Evolutionary conservation across 345 rosid genomes (phyloP), one percentile per base, ranked within the genome.

Genomic region (Acer saccharum): DNA sequence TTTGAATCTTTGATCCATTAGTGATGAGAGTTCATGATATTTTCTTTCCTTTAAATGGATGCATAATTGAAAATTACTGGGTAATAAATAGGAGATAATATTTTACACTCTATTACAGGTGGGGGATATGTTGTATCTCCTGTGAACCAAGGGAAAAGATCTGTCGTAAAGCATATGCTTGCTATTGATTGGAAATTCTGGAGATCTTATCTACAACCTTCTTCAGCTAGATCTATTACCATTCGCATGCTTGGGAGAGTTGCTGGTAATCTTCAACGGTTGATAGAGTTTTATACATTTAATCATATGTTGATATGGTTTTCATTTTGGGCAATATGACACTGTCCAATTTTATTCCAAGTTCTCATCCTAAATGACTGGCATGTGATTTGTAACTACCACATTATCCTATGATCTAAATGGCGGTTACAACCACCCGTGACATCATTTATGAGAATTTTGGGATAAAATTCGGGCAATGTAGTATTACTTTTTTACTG

Each of bases 61-160:
- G 5, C 63, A 66, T 57, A 41, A 35, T 55, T 20, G 71, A 68
- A 44, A 74, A 67, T 29, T 74, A 67, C 64, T 61, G 29, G 52
- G 69, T 35, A 21, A 60, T 35, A 39, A 39, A 63, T 16, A 71
- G 74, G 41, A 46, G 57, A 21, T 75, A 74, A 80, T 50, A 69
- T 60, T 66, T 60, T 80, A 46, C 76, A 55, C 35, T 71, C 50
- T 83, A 54, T 88, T 76, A 77, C 87, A 93, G 98, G 98, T 83
- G 98, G 98, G 55, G 98, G 98, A 82, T 95, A 89, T 86, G 97
- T 95, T 69, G 85, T 95, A 73, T 87, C 95, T 84, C 98, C 98
- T 18, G 79, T 84, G 27, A 88, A 88, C 71, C 88, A 92, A 61
- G 98, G 94, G 72, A 89, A 82, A 81, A 90, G 87, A 61, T 95